These are phyloP conservation scores for Telfairia occidentalis DNA, from an alignment of 331 rosid species.

Conservation along the genomic window DNA sequence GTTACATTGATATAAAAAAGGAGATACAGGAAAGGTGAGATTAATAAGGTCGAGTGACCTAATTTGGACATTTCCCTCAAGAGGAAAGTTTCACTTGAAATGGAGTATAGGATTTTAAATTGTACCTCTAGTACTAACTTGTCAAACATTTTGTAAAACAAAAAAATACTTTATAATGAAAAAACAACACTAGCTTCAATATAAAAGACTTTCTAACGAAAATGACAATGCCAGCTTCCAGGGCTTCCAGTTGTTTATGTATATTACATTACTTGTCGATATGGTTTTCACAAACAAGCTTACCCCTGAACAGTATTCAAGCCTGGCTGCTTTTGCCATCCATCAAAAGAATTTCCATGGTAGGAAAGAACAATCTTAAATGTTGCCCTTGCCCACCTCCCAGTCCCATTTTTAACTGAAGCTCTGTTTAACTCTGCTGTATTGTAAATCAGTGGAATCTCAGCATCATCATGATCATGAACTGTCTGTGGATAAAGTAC, in stretches of 20 bases:
- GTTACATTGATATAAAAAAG: too few relatives aligned
- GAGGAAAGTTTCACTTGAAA: background rate
- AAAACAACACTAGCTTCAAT: too few relatives aligned
- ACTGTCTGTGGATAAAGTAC: constrained; percentile 29
- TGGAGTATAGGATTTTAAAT: background rate
- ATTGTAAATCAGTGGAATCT: constrained; percentile 28
- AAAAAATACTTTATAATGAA: background rate
- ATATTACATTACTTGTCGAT: background rate
- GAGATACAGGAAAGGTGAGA: background rate
- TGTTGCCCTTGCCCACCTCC: constrained; percentile 83
- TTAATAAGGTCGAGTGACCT: background rate
- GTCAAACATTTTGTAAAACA: background rate
- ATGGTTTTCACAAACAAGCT: constrained; percentile 6
- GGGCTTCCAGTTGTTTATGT: background rate
- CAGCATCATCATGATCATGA: constrained; percentile 28
- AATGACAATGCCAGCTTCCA: background rate
- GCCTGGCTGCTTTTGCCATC: constrained; percentile 95
- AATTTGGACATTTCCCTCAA: background rate
- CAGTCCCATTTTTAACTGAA: constrained; percentile 28
- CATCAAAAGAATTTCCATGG: constrained; percentile 78
- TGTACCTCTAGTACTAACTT: background rate
- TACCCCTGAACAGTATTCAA: constrained; percentile 86
- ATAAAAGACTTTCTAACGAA: background rate
- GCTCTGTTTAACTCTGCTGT: constrained; percentile 28
- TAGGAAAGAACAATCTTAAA: constrained; percentile 70